Evolutionary conservation across 1,284 basidiomycete species (phyloP).

Genomic region (Puccinia coronata): DNA sequence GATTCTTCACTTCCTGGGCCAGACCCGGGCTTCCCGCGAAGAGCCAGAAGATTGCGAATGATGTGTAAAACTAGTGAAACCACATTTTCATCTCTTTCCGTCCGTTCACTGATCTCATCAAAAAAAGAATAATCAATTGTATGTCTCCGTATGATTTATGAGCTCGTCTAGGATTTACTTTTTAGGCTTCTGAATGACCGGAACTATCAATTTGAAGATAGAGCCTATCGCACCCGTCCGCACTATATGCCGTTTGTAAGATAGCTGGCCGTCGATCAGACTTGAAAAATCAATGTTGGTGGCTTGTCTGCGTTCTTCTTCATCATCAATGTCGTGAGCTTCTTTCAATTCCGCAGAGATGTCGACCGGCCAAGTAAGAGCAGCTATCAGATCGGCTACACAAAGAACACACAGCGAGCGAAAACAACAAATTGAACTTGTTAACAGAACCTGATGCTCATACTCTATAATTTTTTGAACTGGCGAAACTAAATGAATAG

Average conservation of each 20-base stretch:
- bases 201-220: conserved; percentile 59
- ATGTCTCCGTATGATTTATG: background rate
- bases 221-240: conserved; percentile 56
- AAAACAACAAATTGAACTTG: background rate
- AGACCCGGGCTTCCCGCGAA: conserved; percentile 68
- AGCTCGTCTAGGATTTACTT: conserved; percentile 54
- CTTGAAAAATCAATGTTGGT: conserved; percentile 81
- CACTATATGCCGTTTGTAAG: conserved; percentile 71
- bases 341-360: conserved; percentile 87
- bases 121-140: background rate
- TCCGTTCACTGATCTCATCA: conserved; percentile 63
- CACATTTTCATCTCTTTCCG: conserved; percentile 77
- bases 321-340: conserved; percentile 64
- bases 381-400: conserved; percentile 77
- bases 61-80: conserved; percentile 85
- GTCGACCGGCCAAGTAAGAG: conserved; percentile 97
- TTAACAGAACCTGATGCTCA: background rate
- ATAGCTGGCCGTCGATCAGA: conserved; percentile 73
- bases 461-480: background rate
- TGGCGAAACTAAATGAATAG: background rate
- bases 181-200: conserved; percentile 58
- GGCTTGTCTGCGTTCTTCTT: conserved; percentile 66
- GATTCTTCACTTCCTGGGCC: conserved; percentile 67
- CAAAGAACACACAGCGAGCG: background rate
- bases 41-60: conserved; percentile 83